Conservation (phyloP, 805 yeast genomes). For the Yueomyces sinensis region DNA sequence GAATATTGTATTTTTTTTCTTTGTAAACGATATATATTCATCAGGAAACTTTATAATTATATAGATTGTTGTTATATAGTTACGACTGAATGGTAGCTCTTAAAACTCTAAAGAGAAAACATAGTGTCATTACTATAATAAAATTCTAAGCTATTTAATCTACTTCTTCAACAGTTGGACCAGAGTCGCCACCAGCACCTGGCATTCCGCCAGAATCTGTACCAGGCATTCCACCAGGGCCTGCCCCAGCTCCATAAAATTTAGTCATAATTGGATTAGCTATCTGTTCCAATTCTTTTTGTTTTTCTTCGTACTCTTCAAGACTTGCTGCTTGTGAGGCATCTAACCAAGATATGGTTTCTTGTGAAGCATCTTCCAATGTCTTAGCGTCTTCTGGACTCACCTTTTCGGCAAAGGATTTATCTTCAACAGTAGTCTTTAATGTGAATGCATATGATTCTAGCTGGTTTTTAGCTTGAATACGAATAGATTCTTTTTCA, state of each 20-base stretch:
- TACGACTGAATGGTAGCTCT: background rate
- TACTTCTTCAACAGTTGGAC: conserved; percentile 75
- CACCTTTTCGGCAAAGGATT: conserved; percentile 67
- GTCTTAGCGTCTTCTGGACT: conserved; percentile 54
- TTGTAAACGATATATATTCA: too few species aligned
- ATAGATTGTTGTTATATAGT: background rate
- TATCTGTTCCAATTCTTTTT: conserved; percentile 88
- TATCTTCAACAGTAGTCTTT: conserved; percentile 70
- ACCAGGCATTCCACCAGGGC: conserved; percentile 43
- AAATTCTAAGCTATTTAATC: conserved; percentile 40
- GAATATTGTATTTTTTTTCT: too few species aligned
- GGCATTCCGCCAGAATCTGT: conserved; percentile 39
- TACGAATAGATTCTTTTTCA: conserved; percentile 87
- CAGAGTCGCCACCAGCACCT: conserved; percentile 38
- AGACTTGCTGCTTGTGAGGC: conserved; percentile 82
- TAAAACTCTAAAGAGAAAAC: too few species aligned
- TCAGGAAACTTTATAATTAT: too few species aligned
- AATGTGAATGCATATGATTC: conserved; percentile 92
- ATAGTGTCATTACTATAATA: too few species aligned
- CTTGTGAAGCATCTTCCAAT: conserved; percentile 69
- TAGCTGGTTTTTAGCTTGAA: conserved; percentile 86
- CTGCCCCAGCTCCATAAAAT: conserved; percentile 92
- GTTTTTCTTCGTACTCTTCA: conserved; percentile 85
- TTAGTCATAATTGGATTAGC: conserved; percentile 96
- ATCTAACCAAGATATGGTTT: conserved; percentile 85